These are phyloP conservation scores for Linderniella brevidens DNA, from an alignment of 257 asterid species.

Conservation along the genomic window DNA sequence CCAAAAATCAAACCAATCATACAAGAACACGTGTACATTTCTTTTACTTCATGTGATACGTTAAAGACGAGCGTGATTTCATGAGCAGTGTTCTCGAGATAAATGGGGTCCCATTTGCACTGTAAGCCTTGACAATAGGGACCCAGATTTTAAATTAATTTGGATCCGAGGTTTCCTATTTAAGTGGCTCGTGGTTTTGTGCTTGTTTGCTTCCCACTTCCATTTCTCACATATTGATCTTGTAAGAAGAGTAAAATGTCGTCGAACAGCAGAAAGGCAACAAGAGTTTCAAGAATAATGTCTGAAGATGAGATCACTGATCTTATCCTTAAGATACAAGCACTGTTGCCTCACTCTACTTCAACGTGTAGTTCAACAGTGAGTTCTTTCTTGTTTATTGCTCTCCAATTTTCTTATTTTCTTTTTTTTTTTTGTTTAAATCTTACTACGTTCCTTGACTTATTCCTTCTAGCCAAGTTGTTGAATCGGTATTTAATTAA, in stretches of 20 bases:
- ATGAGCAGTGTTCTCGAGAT: no score
- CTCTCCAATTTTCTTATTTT: not conserved
- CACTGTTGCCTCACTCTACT: slow-evolving; percentile 32
- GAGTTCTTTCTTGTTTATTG: slow-evolving; percentile 2
- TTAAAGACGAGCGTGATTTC: no score
- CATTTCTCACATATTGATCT: not conserved
- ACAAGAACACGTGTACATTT: not conserved
- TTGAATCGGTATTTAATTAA: no score
- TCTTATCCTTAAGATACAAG: slow-evolving; percentile 38
- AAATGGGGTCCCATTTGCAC: no score
- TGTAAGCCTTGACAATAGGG: no score
- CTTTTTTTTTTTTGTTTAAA: not conserved
- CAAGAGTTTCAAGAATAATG: slow-evolving; percentile 22
- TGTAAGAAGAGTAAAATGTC: not conserved
- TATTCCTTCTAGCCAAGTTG: no score
- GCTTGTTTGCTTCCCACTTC: not conserved
- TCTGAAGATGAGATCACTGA: slow-evolving; percentile 49
- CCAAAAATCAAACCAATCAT: slow-evolving; percentile 3
- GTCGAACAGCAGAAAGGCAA: slow-evolving; percentile 30
- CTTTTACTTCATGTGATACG: no score
- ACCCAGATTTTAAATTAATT: no score
- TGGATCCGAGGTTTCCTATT: no score
- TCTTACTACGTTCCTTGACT: no score
- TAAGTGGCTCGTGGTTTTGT: not conserved
- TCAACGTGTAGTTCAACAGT: slow-evolving; percentile 30